Conservation (phyloP, 2,329 filamentous ascomycete genomes). For the Colletotrichum simmondsii region DNA sequence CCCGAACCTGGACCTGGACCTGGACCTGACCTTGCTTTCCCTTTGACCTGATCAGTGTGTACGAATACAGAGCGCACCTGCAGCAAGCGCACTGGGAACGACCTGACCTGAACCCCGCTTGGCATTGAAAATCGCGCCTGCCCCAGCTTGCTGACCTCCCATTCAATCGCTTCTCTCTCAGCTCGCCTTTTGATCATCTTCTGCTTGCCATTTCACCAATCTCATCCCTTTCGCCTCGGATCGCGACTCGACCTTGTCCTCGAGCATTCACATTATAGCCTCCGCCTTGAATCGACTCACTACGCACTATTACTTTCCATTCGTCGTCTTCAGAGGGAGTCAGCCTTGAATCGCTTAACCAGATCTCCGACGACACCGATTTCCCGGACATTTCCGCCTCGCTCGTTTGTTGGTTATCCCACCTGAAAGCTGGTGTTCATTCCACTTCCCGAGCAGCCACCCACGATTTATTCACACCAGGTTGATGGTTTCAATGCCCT, state of each 20-base stretch:
- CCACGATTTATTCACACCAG: conserved; percentile 9
- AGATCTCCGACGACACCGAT: background rate
- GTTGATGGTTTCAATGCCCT: conserved; percentile 34
- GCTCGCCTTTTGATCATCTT: conserved; percentile 1
- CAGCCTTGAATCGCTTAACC: background rate
- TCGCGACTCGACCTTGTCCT: background rate
- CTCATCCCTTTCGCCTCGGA: background rate
- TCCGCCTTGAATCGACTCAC: background rate
- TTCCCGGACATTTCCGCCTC: conserved; percentile 18
- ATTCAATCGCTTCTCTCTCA: background rate
- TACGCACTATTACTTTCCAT: background rate
- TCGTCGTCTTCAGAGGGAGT: background rate
- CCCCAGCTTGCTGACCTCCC: conserved; percentile 26
- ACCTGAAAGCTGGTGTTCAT: background rate
- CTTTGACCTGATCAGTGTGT: conserved; percentile 26
- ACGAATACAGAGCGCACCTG: conserved; percentile 19
- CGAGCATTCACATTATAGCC: background rate
- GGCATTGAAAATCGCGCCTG: conserved; percentile 36
- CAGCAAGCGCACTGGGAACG: conserved; percentile 29
- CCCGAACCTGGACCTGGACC: background rate
- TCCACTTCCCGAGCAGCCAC: conserved; percentile 9
- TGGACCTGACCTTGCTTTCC: conserved; percentile 1
- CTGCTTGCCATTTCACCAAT: background rate
- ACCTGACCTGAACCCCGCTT: conserved; percentile 34
- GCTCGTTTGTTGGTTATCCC: background rate